Conservation (phyloP, 176 grass and related monocot genomes). For the Bromus sterilis region DNA sequence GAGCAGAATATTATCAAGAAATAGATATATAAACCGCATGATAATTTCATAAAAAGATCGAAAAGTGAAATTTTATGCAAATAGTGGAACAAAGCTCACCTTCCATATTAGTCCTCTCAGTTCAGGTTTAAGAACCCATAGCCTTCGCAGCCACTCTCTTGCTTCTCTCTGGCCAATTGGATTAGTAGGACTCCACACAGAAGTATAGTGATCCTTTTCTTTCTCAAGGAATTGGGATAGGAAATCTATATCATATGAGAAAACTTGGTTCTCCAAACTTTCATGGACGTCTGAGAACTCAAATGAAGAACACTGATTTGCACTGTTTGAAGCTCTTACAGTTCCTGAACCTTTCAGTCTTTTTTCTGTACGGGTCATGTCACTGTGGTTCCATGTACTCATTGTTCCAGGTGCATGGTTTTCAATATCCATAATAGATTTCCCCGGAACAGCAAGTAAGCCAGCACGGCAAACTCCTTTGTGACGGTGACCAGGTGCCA, state of each 20-base stretch:
- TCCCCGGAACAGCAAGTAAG: conserved; percentile 65
- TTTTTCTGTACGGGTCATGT: conserved; percentile 53
- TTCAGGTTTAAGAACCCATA: conserved; percentile 85
- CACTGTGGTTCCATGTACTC: conserved; percentile 47
- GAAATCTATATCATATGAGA: conserved; percentile 82
- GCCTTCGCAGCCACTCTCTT: conserved; percentile 85
- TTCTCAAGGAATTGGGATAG: conserved; percentile 84
- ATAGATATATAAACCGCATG: not conserved
- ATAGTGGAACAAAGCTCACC: conserved; percentile 24
- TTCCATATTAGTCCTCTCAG: conserved; percentile 87
- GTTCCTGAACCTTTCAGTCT: conserved; percentile 48
- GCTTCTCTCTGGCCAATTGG: conserved; percentile 89
- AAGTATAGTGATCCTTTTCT: conserved; percentile 81
- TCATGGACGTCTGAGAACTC: conserved; percentile 30
- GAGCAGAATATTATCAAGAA: conserved; percentile 5
- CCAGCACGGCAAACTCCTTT: conserved; percentile 91
- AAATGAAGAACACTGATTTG: conserved; percentile 33
- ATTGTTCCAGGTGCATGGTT: conserved; percentile 11
- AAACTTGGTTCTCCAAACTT: conserved; percentile 37
- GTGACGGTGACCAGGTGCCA: conserved; percentile 85
- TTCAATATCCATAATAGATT: conserved; percentile 36
- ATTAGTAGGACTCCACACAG: conserved; percentile 86
- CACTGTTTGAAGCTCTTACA: conserved; percentile 11
- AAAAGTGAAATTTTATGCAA: not conserved
- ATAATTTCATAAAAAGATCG: conserved; percentile 6